phyloP scores from a whole-genome alignment of 2,329 filamentous ascomycete genomes.

The Neocucurbitaria cava region DNA sequence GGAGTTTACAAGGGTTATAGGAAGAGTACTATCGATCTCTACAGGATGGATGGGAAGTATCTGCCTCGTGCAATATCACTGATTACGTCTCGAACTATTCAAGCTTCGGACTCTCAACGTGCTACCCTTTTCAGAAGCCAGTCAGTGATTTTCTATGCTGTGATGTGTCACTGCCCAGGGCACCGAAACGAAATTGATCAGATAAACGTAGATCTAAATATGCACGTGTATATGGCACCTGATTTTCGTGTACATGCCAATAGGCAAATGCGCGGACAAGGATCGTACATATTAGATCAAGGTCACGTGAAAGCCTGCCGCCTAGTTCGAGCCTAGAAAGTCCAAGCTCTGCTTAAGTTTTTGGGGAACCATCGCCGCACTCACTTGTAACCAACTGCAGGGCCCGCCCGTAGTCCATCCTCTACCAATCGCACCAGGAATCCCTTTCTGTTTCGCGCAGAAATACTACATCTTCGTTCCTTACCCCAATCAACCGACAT shows the following conservation, averaged over 20 bases:
- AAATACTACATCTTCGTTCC: conserved; percentile 7
- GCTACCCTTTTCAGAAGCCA: background rate
- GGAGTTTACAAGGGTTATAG: background rate
- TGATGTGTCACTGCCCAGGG: too few species aligned
- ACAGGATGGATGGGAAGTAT: background rate
- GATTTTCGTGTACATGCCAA: too few species aligned
- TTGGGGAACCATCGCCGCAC: conserved; percentile 20
- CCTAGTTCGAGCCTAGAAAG: background rate
- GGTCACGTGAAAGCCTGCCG: conserved; percentile 12
- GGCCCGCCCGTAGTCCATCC: conserved; percentile 31
- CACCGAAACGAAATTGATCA: background rate
- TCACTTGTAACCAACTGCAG: conserved; percentile 26
- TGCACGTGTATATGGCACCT: too few species aligned
- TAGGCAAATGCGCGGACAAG: too few species aligned
- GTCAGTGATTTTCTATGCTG: too few species aligned
- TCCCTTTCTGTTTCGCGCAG: conserved; percentile 14
- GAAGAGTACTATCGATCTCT: background rate
- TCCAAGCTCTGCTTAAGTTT: conserved; percentile 20
- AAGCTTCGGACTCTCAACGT: background rate
- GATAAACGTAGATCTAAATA: background rate
- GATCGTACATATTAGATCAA: too few species aligned
- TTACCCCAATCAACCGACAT: conserved; percentile 11
- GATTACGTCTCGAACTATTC: background rate
- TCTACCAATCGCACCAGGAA: conserved; percentile 9
- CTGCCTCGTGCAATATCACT: background rate